These are phyloP conservation scores for Aspergillus ruber DNA, from an alignment of 2,329 filamentous ascomycete species.

Conservation along the genomic window DNA sequence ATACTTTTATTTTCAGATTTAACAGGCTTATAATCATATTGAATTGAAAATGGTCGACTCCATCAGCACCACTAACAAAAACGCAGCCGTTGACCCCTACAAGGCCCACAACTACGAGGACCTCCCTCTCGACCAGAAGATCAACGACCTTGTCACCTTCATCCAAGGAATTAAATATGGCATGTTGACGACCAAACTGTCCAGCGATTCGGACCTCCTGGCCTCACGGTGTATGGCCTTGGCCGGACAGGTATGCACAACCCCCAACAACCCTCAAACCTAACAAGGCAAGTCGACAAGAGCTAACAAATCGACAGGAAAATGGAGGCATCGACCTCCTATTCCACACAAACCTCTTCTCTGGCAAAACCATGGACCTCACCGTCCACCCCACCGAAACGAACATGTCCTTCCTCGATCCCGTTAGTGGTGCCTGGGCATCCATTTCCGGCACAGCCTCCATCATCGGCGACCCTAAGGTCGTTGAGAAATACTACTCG, in stretches of 20 bases:
- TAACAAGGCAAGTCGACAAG: neutral
- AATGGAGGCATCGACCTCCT: slow-evolving; percentile 71
- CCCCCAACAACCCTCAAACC: too few species aligned
- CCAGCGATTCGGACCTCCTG: slow-evolving; percentile 57
- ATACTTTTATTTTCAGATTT: neutral
- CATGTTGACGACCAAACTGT: slow-evolving; percentile 73
- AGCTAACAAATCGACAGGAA: slow-evolving; percentile 49
- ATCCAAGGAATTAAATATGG: slow-evolving; percentile 70
- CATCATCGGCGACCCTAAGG: slow-evolving; percentile 61
- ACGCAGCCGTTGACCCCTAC: slow-evolving; percentile 69
- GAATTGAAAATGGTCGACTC: slow-evolving; percentile 22
- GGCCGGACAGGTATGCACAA: slow-evolving; percentile 59
- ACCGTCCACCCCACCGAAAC: slow-evolving; percentile 60
- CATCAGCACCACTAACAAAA: slow-evolving; percentile 56
- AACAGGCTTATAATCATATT: neutral
- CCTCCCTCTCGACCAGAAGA: slow-evolving; percentile 63
- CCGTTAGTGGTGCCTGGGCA: slow-evolving; percentile 71
- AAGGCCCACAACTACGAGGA: slow-evolving; percentile 71
- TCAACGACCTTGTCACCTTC: slow-evolving; percentile 67
- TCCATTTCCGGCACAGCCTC: slow-evolving; percentile 69
- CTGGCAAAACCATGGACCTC: slow-evolving; percentile 79
- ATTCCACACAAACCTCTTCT: slow-evolving; percentile 89
- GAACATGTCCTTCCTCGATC: slow-evolving; percentile 77
- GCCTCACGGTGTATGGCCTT: slow-evolving; percentile 83
- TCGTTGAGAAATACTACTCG: slow-evolving; percentile 70